Evolutionary conservation across 805 yeast species (phyloP).

Genomic region (Saccharomyces jurei): DNA sequence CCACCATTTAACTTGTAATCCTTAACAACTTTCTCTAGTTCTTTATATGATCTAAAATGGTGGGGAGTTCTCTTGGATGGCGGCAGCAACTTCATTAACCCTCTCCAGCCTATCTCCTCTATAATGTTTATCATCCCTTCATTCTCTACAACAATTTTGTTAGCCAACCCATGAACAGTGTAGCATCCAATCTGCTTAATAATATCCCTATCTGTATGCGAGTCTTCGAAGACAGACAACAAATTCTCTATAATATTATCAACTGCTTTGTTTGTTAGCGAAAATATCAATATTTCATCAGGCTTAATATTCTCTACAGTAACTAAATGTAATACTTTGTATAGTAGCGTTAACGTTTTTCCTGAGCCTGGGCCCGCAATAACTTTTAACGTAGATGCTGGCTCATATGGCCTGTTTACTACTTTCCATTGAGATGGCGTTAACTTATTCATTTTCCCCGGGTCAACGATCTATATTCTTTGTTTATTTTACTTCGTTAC

Average conservation of each 20-base stretch:
- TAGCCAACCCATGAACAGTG: slow-evolving; percentile 62
- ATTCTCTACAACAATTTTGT: slow-evolving; percentile 37
- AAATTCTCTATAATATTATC: slow-evolving; percentile 35
- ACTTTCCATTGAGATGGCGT: slow-evolving; percentile 42
- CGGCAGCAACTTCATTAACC: slow-evolving; percentile 33
- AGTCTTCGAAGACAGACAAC: slow-evolving; percentile 28
- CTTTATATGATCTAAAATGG: slow-evolving; percentile 3
- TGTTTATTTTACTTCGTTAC: not conserved
- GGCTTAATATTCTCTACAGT: slow-evolving; percentile 35
- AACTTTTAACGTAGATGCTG: slow-evolving; percentile 40
- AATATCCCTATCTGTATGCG: slow-evolving; percentile 18
- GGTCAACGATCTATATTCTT: not conserved
- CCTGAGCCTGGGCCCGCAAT: slow-evolving; percentile 74
- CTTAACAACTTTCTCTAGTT: slow-evolving; percentile 15
- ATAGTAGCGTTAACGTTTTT: slow-evolving; percentile 52
- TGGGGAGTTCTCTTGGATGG: slow-evolving; percentile 7
- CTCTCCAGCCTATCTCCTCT: slow-evolving; percentile 50
- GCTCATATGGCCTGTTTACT: slow-evolving; percentile 35
- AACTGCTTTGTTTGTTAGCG: slow-evolving; percentile 66
- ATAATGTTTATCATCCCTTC: slow-evolving; percentile 35
- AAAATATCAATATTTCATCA: slow-evolving; percentile 48
- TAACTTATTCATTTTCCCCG: slow-evolving; percentile 12
- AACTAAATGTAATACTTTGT: slow-evolving; percentile 44
- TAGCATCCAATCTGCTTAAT: slow-evolving; percentile 34
- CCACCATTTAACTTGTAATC: slow-evolving; percentile 8